Evolutionary conservation across 2,329 filamentous ascomycete species (phyloP), one percentile per base, ranked within the genome.

Genomic region (Pseudocercospora musae): DNA sequence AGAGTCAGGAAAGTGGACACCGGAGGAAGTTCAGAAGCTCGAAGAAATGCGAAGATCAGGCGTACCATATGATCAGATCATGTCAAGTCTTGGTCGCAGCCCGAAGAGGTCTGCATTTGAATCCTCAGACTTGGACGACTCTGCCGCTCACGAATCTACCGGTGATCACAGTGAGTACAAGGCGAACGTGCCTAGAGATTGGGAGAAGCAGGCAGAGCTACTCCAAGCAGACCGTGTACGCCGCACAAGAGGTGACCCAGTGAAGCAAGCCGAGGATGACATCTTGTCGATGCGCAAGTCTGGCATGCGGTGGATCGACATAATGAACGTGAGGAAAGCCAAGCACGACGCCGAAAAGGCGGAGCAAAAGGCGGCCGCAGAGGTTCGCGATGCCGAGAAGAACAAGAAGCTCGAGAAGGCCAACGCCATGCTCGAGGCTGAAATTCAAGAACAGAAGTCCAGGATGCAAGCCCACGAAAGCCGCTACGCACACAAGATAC

Each of bases 111-210:
- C 71, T 15, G 27, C 73, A 13, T 66, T 71, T 23, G 42, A 48
- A 5, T 23, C 57, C 1, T 50, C 57, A 6, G 72, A 74, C 23
- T 63, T 63, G 10, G 71, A 74, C 53, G 71, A 74, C 50, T 68
- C 70, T 20, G 70, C 71, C 13, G 71, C 72, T 4, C 70, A 73
- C 53, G 71, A 74, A 57, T 72, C 71, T 3, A 73, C 71, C 8
- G 66, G 66, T 11, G 72, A 73, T 52, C 54, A 63, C 40, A 58
- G 67, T 20, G 60, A 67, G 4, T 59, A 62, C 60, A 55, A 59
- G 11, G 46, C 57, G 23, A 66, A 57, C 21, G 57, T 74, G 6
- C 72, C 72, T 3, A 68, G 60, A 42, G 62, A 67, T 20, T 72
- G 70, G 71, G 53, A 65, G 4, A 59, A 71, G 54, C 66, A 70